phyloP scores from a whole-genome alignment of 345 rosid species.

The Punica granatum region DNA sequence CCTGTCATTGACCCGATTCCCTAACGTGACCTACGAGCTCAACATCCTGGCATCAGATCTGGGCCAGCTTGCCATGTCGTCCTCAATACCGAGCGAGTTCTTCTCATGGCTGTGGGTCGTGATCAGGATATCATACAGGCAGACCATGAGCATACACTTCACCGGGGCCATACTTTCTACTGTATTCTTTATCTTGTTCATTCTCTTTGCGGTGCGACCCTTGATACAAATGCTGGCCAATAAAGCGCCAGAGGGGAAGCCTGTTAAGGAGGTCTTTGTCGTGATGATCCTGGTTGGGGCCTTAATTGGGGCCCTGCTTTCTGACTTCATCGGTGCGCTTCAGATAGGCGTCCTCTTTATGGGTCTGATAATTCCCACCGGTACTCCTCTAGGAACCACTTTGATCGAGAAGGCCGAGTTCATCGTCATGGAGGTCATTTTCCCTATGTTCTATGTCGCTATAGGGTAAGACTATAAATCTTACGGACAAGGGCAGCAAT shows the following conservation, averaged over 20 bases:
- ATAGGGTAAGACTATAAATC: conserved; percentile 8
- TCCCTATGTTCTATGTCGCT: conserved; percentile 20
- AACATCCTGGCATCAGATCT: conserved; percentile 14
- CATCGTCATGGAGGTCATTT: conserved; percentile 16
- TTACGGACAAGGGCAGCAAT: no score
- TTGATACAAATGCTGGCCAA: background rate
- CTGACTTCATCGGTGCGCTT: conserved; percentile 4
- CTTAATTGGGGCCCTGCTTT: background rate
- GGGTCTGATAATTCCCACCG: conserved; percentile 22
- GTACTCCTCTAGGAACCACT: conserved; percentile 20
- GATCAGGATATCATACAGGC: background rate
- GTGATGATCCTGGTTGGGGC: conserved; percentile 1
- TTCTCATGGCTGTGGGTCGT: background rate
- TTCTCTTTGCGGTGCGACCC: conserved; percentile 1
- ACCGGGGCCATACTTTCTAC: background rate
- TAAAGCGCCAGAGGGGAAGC: conserved; percentile 5
- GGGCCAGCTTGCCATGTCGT: conserved; percentile 14
- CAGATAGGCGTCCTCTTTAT: conserved; percentile 13
- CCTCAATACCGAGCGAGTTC: conserved; percentile 2
- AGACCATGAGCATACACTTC: background rate
- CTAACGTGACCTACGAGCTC: conserved; percentile 13
- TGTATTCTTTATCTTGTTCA: background rate
- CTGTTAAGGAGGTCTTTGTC: background rate
- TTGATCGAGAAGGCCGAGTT: conserved; percentile 20
- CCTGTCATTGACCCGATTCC: conserved; percentile 11